Evolutionary conservation across 768 basidiomycete species (phyloP).

Genomic region (Pleurotus citrinopileatus): DNA sequence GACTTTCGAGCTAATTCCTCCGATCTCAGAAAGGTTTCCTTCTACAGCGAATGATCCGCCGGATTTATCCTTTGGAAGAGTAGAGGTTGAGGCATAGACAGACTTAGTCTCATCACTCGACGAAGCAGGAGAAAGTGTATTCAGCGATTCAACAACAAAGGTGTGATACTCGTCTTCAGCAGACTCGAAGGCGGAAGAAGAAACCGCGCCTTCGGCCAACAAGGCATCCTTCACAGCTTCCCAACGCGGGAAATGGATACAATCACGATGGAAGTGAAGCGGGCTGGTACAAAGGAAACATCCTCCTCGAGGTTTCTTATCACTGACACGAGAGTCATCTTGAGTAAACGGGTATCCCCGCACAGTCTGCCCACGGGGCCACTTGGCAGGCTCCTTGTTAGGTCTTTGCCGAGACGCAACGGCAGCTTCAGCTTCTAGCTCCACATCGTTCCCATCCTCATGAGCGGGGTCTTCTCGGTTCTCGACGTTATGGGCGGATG

Average conservation of each 20-base stretch:
- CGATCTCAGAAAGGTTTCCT: no score
- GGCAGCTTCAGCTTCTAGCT: neutral
- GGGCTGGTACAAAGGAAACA: slow-evolving; percentile 22
- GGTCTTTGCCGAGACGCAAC: neutral
- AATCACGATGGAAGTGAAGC: slow-evolving; percentile 18
- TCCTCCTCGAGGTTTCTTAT: neutral
- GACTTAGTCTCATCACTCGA: no score
- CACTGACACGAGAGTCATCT: neutral
- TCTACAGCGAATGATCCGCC: no score
- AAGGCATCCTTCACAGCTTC: slow-evolving; percentile 9
- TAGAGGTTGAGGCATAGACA: no score
- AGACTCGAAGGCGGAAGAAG: slow-evolving; percentile 3
- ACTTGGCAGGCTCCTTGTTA: neutral
- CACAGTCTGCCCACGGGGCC: neutral
- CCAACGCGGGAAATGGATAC: slow-evolving; percentile 18
- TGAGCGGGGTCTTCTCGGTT: neutral
- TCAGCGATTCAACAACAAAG: neutral
- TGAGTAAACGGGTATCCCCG: neutral
- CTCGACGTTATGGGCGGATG: neutral
- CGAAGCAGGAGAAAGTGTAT: neutral
- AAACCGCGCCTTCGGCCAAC: slow-evolving; percentile 1
- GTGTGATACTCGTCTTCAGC: slow-evolving; percentile 12
- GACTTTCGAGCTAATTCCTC: no score
- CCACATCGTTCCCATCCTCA: neutral
- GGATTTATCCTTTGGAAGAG: no score